These are phyloP conservation scores for Limnomonas spitsbergensis DNA, from an alignment of 139 green algal species.

Conservation along the genomic window DNA sequence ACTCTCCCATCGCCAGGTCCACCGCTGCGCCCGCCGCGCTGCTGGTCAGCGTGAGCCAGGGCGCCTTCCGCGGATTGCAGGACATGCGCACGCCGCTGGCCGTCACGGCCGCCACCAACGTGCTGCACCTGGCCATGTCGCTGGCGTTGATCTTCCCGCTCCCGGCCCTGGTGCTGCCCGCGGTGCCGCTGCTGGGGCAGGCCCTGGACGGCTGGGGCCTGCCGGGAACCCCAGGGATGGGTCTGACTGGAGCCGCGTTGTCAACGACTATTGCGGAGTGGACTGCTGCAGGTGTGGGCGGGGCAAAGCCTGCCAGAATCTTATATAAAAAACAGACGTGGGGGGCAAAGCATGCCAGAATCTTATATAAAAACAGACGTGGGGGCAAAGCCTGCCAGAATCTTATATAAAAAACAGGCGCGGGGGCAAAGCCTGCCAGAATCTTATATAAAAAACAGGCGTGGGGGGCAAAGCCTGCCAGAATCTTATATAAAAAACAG, in stretches of 20 bases:
- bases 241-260: conserved; percentile 46
- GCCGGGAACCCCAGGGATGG: background rate
- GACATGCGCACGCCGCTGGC: conserved; percentile 70
- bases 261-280: conserved; percentile 13
- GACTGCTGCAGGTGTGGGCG: conserved; percentile 25
- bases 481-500: no score
- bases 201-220: background rate
- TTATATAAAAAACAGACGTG: no score
- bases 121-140: conserved; percentile 54
- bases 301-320: conserved; percentile 69
- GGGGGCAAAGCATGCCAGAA: no score
- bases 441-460: no score
- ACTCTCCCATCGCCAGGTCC: conserved; percentile 5
- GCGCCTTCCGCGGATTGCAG: conserved; percentile 53
- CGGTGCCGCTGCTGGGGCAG: background rate
- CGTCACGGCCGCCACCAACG: conserved; percentile 59
- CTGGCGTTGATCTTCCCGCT: conserved; percentile 14
- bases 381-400: no score
- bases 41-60: conserved; percentile 47
- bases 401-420: no score
- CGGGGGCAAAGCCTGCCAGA: no score
- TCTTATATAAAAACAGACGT: no score
- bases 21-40: conserved; percentile 61
- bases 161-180: conserved; percentile 16
- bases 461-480: no score